These are phyloP conservation scores for Claviceps sp. DNA, from an alignment of 2,329 filamentous ascomycete species.

Conservation along the genomic window DNA sequence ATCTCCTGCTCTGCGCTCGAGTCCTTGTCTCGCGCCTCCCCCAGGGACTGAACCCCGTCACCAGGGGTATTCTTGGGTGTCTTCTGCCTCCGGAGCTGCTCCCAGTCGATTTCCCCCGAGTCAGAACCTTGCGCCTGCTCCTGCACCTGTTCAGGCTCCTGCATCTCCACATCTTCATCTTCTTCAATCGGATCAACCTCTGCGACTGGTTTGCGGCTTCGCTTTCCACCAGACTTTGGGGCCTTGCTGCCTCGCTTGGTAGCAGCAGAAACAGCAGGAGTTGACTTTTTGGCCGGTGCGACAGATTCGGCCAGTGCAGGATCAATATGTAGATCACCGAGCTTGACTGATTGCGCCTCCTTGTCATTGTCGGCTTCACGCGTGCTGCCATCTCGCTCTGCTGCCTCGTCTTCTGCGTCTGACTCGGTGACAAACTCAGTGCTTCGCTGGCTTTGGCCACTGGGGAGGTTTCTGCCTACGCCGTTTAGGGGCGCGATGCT, in stretches of 20 bases:
- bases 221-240: slow-evolving; percentile 10
- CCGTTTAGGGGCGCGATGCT: slow-evolving; percentile 5
- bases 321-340: slow-evolving; percentile 20
- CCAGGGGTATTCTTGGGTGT: slow-evolving; percentile 12
- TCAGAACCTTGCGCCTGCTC: slow-evolving; percentile 10
- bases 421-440: slow-evolving; percentile 18
- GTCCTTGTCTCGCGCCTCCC: not conserved
- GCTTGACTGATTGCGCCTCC: slow-evolving; percentile 1
- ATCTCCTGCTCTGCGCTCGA: slow-evolving; percentile 3
- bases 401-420: slow-evolving; percentile 14
- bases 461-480: not conserved
- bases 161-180: slow-evolving; percentile 10
- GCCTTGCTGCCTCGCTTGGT: slow-evolving; percentile 13
- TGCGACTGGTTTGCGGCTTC: slow-evolving; percentile 11
- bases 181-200: slow-evolving; percentile 21
- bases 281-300: slow-evolving; percentile 13
- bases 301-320: slow-evolving; percentile 13
- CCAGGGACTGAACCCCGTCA: slow-evolving; percentile 10
- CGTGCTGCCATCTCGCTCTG: slow-evolving; percentile 5
- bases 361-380: slow-evolving; percentile 4
- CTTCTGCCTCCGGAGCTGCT: slow-evolving; percentile 14
- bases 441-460: slow-evolving; percentile 8
- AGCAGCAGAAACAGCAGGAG: slow-evolving; percentile 11
- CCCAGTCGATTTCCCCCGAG: slow-evolving; percentile 14
- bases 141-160: slow-evolving; percentile 4